Conservation (phyloP, 345 rosid genomes). For the Pugionium dolabratum region DNA sequence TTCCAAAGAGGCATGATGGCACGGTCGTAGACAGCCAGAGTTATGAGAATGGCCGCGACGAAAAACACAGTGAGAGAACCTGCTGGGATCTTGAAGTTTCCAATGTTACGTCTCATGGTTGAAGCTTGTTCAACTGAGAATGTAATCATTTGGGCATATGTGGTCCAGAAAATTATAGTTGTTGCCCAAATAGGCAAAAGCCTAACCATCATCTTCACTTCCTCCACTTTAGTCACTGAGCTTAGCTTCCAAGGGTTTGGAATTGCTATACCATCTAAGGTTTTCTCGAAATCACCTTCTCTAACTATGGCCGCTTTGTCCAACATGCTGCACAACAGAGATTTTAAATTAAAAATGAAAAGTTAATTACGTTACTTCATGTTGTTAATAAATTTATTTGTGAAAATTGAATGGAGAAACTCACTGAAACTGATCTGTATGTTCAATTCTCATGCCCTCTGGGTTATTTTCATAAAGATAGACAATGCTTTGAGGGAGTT, state of each 20-base stretch:
- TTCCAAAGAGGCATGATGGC: slow-evolving; percentile 53
- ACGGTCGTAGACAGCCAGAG: slow-evolving; percentile 56
- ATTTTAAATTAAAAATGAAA: not conserved
- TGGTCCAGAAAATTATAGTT: slow-evolving; percentile 62
- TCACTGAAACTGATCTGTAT: slow-evolving; percentile 65
- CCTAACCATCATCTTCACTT: slow-evolving; percentile 57
- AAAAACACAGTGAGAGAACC: slow-evolving; percentile 66
- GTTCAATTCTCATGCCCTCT: slow-evolving; percentile 53
- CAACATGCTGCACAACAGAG: slow-evolving; percentile 46
- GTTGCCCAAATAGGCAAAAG: slow-evolving; percentile 70
- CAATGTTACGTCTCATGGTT: slow-evolving; percentile 59
- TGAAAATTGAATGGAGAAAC: slow-evolving; percentile 15
- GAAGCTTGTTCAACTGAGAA: slow-evolving; percentile 77
- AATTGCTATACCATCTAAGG: slow-evolving; percentile 26
- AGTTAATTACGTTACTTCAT: no score
- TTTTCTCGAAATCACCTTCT: slow-evolving; percentile 42
- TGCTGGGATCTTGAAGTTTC: slow-evolving; percentile 59
- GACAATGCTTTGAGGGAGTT: slow-evolving; percentile 49
- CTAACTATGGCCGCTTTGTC: slow-evolving; percentile 58
- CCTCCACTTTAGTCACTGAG: slow-evolving; percentile 60
- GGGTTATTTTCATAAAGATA: slow-evolving; percentile 56
- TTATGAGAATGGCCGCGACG: slow-evolving; percentile 53
- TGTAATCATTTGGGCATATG: slow-evolving; percentile 69
- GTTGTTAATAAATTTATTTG: not conserved
- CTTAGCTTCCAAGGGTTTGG: slow-evolving; percentile 56